These are phyloP conservation scores for Lupinus albus DNA, from an alignment of 306 rosid species.

Conservation along the genomic window DNA sequence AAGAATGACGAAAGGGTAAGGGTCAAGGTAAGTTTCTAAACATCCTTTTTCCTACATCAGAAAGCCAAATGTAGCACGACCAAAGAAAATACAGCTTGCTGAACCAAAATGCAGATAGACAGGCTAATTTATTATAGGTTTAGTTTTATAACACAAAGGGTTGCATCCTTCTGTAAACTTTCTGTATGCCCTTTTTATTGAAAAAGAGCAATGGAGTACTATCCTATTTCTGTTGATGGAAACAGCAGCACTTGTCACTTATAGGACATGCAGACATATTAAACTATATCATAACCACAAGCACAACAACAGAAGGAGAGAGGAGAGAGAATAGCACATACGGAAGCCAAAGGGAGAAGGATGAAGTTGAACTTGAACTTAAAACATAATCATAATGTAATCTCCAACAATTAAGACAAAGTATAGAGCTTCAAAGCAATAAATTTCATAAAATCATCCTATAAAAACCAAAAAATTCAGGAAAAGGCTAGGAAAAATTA, in stretches of 20 bases:
- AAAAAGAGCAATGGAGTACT: too few relatives aligned
- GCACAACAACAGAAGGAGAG: background rate
- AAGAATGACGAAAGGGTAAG: background rate
- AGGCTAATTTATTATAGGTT: too few relatives aligned
- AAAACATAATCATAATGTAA: constrained; percentile 7
- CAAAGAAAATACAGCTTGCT: constrained; percentile 21
- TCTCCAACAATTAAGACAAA: constrained; percentile 27
- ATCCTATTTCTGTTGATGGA: too few relatives aligned
- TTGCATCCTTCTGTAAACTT: too few relatives aligned
- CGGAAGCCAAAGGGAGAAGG: background rate
- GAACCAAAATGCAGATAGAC: background rate
- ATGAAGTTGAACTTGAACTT: constrained; percentile 11
- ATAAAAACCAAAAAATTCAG: constrained; percentile 41
- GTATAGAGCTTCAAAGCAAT: constrained; percentile 26
- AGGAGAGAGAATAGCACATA: background rate
- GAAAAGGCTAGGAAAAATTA: constrained; percentile 37
- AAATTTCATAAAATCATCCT: constrained; percentile 33
- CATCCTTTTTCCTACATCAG: constrained; percentile 16
- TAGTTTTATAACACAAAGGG: too few relatives aligned
- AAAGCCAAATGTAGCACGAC: background rate
- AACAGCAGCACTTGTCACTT: too few relatives aligned
- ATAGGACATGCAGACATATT: too few relatives aligned
- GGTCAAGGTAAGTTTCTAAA: background rate
- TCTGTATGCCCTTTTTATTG: too few relatives aligned
- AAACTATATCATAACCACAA: background rate